Evolutionary conservation across 2,329 filamentous ascomycete species (phyloP).

Genomic region (Nigrospora oryzae): DNA sequence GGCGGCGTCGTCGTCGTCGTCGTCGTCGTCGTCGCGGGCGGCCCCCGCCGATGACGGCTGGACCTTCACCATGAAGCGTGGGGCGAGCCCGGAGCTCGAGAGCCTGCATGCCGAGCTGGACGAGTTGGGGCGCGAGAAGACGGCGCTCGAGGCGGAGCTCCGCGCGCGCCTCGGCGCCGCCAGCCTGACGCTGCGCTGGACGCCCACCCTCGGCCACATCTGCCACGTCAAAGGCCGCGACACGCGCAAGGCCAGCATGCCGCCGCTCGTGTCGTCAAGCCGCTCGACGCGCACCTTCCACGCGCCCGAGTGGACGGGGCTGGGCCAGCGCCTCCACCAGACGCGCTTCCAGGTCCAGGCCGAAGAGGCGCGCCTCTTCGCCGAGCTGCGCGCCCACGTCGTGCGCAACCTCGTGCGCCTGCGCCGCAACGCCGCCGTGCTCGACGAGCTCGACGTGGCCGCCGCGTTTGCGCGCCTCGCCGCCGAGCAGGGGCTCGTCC

Average conservation of each 20-base stretch:
- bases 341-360: constrained; percentile 67
- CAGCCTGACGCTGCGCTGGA: constrained; percentile 75
- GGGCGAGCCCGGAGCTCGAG: constrained; percentile 58
- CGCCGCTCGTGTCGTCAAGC: constrained; percentile 62
- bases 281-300: constrained; percentile 83
- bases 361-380: constrained; percentile 79
- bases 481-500: constrained; percentile 60
- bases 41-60: constrained; percentile 52
- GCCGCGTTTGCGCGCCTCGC: constrained; percentile 80
- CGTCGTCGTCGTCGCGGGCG: constrained; percentile 40
- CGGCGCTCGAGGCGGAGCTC: constrained; percentile 49
- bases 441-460: constrained; percentile 88
- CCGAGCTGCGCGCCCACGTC: constrained; percentile 64
- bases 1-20: constrained; percentile 39
- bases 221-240: constrained; percentile 85
- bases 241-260: constrained; percentile 27
- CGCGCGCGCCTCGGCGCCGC: constrained; percentile 51
- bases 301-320: constrained; percentile 70
- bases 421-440: constrained; percentile 78
- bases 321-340: constrained; percentile 75
- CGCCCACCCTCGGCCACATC: constrained; percentile 78
- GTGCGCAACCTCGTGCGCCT: constrained; percentile 77
- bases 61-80: constrained; percentile 57
- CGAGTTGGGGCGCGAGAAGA: constrained; percentile 51
- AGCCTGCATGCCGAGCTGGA: constrained; percentile 62